Evolutionary conservation across 2,329 filamentous ascomycete species (phyloP), one percentile per base, ranked within the genome.

Genomic region (Exophiala viscosa): DNA sequence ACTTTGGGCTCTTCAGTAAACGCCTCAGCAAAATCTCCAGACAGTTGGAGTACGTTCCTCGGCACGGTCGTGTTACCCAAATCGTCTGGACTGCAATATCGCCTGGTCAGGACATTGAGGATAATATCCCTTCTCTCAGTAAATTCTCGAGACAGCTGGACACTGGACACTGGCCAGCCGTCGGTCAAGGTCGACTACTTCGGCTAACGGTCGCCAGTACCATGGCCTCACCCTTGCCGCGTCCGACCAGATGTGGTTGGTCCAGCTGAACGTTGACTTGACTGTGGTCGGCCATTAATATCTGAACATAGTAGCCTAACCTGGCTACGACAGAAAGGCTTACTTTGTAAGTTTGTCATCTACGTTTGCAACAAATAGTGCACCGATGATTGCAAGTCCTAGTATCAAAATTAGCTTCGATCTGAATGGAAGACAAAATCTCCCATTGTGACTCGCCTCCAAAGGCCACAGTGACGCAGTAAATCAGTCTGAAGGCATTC

Each of bases 371-470:
- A 52, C 49, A 15, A 52, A 52, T 20, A 52, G 42, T 2, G 42
- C 49, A 8, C 41, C 42, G 32, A 52, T 41, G n/a, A 52, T 46
- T 35, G 34, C 42, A 40, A 52, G 34, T 11, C 49, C 49, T 52
- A 40, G 17, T 14, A 51, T 14, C n/a, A 18, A n/a, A 40, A 13
- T 45, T 15, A 46, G 39, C 17, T 41, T 46, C 18, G n/a, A n/a
- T n/a, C n/a, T n/a, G n/a, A n/a, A n/a, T n/a, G n/a, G n/a, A n/a
- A n/a, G n/a, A n/a, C n/a, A n/a, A n/a, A n/a, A n/a, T n/a, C n/a
- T n/a, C n/a, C n/a, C n/a, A n/a, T n/a, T n/a, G n/a, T n/a, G n/a
- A 51, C 52, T 47, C 18, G 47, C 52, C 52, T 28, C 52, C 52
- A 31, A 55, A 55, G 11, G 52, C 48, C 6, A 55, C 31, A 11